Conservation (phyloP, 2,329 filamentous ascomycete species). For the Claviceps quebecensis region DNA sequence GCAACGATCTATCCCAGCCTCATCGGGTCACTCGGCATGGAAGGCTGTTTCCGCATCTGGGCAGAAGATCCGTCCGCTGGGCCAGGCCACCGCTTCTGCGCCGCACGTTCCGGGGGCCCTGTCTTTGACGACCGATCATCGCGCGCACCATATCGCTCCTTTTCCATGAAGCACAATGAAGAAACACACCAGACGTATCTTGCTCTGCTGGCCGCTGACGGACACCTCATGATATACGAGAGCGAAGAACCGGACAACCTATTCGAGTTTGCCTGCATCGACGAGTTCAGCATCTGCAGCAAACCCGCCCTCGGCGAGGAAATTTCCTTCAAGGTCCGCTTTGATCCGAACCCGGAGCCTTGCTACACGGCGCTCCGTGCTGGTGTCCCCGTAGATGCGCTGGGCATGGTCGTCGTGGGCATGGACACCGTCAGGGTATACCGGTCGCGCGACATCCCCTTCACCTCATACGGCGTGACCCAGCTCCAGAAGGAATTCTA, state of each 20-base stretch:
- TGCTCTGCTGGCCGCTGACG: slow-evolving; percentile 72
- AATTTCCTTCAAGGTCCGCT: slow-evolving; percentile 70
- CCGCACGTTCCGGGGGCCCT: slow-evolving; percentile 33
- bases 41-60: slow-evolving; percentile 86
- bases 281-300: slow-evolving; percentile 60
- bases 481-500: slow-evolving; percentile 67
- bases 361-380: slow-evolving; percentile 65
- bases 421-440: slow-evolving; percentile 77
- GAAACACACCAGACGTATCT: slow-evolving; percentile 71
- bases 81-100: slow-evolving; percentile 69
- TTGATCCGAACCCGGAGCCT: slow-evolving; percentile 76
- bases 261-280: slow-evolving; percentile 59
- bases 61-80: slow-evolving; percentile 75
- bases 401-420: slow-evolving; percentile 72
- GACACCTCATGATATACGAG: slow-evolving; percentile 66
- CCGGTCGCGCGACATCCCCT: slow-evolving; percentile 50
- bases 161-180: slow-evolving; percentile 73
- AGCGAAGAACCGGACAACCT: slow-evolving; percentile 74
- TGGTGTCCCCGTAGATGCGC: slow-evolving; percentile 64
- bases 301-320: slow-evolving; percentile 69
- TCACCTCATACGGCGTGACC: slow-evolving; percentile 34
- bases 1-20: slow-evolving; percentile 77
- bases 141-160: slow-evolving; percentile 56
- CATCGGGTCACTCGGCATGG: slow-evolving; percentile 75
- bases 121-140: slow-evolving; percentile 43